Evolutionary conservation across 352 stramenopile genomes (phyloP).

Genomic region (Pythium guiyangense): DNA sequence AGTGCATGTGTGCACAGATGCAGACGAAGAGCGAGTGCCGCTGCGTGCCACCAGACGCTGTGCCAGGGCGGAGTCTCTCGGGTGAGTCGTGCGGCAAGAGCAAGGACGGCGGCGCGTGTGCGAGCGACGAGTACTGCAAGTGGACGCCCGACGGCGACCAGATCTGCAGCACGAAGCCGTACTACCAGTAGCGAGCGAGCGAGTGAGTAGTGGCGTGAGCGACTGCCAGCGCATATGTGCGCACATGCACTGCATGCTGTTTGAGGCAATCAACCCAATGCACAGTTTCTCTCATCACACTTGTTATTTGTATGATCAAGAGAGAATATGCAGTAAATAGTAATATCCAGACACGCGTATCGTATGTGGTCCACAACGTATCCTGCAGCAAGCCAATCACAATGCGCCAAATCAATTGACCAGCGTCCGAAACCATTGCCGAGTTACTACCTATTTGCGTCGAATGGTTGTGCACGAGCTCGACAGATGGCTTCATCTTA

Average conservation of each 20-base stretch:
- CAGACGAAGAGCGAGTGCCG: slow-evolving; percentile 14
- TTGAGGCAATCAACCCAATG: too few species aligned
- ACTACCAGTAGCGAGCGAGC: slow-evolving; percentile 14
- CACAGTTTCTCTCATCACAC: too few species aligned
- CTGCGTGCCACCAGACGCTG: slow-evolving; percentile 36
- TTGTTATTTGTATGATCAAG: too few species aligned
- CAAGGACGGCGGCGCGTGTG: slow-evolving; percentile 17
- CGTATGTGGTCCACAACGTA: background rate
- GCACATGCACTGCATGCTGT: too few species aligned
- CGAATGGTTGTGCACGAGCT: background rate
- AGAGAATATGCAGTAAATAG: too few species aligned
- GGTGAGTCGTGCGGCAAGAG: slow-evolving; percentile 17
- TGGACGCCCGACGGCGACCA: slow-evolving; percentile 24
- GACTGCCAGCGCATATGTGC: too few species aligned
- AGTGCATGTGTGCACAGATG: slow-evolving; percentile 19
- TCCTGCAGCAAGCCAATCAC: background rate
- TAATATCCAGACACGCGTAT: too few species aligned
- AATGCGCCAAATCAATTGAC: background rate
- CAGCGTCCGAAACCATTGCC: background rate
- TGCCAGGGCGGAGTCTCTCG: slow-evolving; percentile 20
- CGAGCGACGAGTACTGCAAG: slow-evolving; percentile 36
- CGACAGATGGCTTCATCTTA: background rate
- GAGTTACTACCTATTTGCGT: background rate
- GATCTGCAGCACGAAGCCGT: slow-evolving; percentile 39
- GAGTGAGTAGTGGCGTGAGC: background rate